Base-by-base conservation (phyloP, 2,329 filamentous ascomycete genomes). In the Neodidymelliopsis sp. region DNA sequence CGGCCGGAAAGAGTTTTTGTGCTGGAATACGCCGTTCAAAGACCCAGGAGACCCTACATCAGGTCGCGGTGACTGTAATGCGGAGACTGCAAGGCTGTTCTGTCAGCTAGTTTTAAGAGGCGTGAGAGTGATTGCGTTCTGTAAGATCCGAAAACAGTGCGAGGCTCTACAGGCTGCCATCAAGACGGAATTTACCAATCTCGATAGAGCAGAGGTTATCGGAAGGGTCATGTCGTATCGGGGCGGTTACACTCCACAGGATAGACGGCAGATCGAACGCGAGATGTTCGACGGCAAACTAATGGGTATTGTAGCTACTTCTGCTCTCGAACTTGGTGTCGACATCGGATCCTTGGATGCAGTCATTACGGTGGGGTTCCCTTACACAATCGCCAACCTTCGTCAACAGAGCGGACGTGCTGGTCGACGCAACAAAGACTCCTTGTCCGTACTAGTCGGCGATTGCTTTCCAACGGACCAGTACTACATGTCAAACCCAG, bases 281-380 rank as follows among this genome's bases (percentile, higher is more conserved):
- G 92, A 97, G 68, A 97, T 99, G 94, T 99, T 99, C 61, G 89
- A 96, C 46, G 94, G 94, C 0, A 94, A 92, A 63, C 80, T 99
- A 1, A 81, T 97, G 53, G 94, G 94, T 1, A 95, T 99, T 47
- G 86, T 99, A 23, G 93, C 93, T 2, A 99, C 94, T 0, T 96
- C 88, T 43, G 94, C 94, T 0, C 79, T 99, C 2, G 94, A 99
- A 69, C 78, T 99, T 1, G 94, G 94, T 20, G 90, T 99, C 30
- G 94, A 99, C 68, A 97, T 99, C 58, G 94, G 94, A 12, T 90
- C 88, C 1, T 78, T 99, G 7, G 94, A 99, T 72, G 94, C 92
- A 43, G 94, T 99, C 10, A 81, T 99, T 53, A 96, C 90, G 0
- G 89, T 95, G 67, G 93, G 93, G 0, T 99, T 99, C 56, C 94